Conservation (phyloP, 2,329 filamentous ascomycete genomes). For the Fusarium anthophilum region DNA sequence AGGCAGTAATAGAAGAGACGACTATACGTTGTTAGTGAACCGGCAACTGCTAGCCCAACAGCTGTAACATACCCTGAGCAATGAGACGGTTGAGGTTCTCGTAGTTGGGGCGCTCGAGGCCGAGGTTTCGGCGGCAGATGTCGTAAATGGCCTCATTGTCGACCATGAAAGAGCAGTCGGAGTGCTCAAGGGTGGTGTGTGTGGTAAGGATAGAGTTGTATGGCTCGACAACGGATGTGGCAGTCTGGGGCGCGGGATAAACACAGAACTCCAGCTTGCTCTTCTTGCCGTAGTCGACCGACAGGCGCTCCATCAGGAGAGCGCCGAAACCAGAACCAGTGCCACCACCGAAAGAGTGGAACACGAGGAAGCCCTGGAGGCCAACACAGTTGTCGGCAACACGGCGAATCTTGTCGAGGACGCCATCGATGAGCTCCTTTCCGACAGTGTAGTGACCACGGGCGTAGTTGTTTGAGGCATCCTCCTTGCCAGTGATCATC, state of each 20-base stretch:
- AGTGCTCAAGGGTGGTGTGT: constrained; percentile 99
- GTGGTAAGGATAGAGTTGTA: constrained; percentile 99
- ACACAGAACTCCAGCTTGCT: constrained; percentile 99
- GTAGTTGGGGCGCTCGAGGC: constrained; percentile 96
- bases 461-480: constrained; percentile 99
- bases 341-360: constrained; percentile 99
- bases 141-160: constrained; percentile 99
- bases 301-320: constrained; percentile 97
- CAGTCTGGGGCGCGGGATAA: constrained; percentile 96
- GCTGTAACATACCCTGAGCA: constrained; percentile 76
- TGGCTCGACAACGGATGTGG: constrained; percentile 97
- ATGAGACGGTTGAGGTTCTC: constrained; percentile 99
- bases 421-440: constrained; percentile 98
- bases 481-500: constrained; percentile 99
- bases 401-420: constrained; percentile 96
- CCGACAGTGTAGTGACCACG: constrained; percentile 99
- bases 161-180: constrained; percentile 99
- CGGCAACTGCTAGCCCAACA: not conserved
- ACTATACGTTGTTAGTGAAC: constrained; percentile 62
- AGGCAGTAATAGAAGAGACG: constrained; percentile 97
- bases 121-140: constrained; percentile 97
- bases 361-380: constrained; percentile 98
- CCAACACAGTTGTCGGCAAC: constrained; percentile 98
- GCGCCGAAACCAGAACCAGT: constrained; percentile 99
- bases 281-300: constrained; percentile 99